Evolutionary conservation across 345 rosid genomes (phyloP).

Genomic region (Moricandia moricandioides): DNA sequence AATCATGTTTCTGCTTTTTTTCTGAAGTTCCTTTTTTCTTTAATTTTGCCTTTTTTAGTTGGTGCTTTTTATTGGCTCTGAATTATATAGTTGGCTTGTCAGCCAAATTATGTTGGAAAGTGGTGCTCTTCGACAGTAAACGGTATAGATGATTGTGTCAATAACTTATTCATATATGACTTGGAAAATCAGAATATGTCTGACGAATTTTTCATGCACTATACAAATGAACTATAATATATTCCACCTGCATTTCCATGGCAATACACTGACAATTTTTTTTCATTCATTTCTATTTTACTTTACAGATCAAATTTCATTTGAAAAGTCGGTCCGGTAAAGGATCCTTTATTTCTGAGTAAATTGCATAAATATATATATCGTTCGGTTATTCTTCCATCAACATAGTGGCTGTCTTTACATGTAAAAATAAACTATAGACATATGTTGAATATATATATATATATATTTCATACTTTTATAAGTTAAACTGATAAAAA

Average conservation of each 20-base stretch:
- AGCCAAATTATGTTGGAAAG: slow-evolving; percentile 28
- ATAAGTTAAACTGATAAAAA: not conserved
- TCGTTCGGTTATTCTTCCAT: not conserved
- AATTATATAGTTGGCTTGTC: slow-evolving; percentile 34
- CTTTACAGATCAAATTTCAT: not conserved
- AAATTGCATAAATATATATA: not conserved
- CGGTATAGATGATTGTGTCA: slow-evolving; percentile 4
- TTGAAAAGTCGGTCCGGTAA: not conserved
- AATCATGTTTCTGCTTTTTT: not conserved
- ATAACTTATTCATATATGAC: not conserved
- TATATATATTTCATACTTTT: not conserved
- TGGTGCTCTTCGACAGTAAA: slow-evolving; percentile 15
- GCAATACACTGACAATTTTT: not conserved
- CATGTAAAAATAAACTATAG: not conserved
- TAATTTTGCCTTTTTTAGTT: slow-evolving; percentile 17
- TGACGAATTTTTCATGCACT: slow-evolving; percentile 9
- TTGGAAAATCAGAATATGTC: not conserved
- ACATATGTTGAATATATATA: not conserved
- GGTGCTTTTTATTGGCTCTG: slow-evolving; percentile 28
- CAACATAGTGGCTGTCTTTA: too few relatives aligned
- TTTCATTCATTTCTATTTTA: not conserved
- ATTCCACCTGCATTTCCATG: not conserved
- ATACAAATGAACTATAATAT: not conserved
- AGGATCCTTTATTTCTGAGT: not conserved
- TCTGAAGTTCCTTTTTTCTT: not conserved